Conservation (phyloP, 208 protist genomes). For the Herpetomonas tarakana region DNA sequence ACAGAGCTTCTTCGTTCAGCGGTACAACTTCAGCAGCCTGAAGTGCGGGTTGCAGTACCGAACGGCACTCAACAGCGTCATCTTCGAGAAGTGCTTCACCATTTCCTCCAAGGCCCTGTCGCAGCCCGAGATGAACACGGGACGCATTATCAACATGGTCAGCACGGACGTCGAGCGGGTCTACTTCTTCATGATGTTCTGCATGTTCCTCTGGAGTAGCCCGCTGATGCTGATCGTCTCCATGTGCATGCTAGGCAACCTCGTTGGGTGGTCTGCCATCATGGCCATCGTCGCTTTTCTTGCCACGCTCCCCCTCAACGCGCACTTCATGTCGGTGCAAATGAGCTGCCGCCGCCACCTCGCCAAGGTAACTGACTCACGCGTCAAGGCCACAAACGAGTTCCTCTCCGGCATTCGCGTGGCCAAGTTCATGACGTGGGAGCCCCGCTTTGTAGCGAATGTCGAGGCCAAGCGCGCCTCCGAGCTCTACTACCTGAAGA, state of each 20-base stretch:
- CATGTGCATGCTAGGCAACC: constrained; percentile 37
- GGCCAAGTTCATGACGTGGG: constrained; percentile 92
- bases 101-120: constrained; percentile 37
- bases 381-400: constrained; percentile 89
- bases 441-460: constrained; percentile 40
- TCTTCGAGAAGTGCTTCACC: constrained; percentile 84
- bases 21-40: constrained; percentile 49
- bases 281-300: constrained; percentile 63
- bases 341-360: constrained; percentile 15
- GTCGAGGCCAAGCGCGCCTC: constrained; percentile 39
- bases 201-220: constrained; percentile 47
- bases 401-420: constrained; percentile 87
- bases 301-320: constrained; percentile 65
- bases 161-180: constrained; percentile 65
- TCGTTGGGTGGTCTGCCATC: constrained; percentile 71
- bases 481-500: constrained; percentile 49
- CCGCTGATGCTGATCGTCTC: constrained; percentile 63
- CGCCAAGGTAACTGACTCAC: constrained; percentile 64
- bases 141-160: constrained; percentile 90
- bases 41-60: constrained; percentile 45
- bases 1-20: constrained; percentile 41
- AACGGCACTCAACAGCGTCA: constrained; percentile 46
- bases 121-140: constrained; percentile 73
- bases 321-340: constrained; percentile 37
- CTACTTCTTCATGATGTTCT: constrained; percentile 36